These are phyloP conservation scores for Microcera coccophila DNA, from an alignment of 2,329 filamentous ascomycete genomes.

Conservation along the genomic window DNA sequence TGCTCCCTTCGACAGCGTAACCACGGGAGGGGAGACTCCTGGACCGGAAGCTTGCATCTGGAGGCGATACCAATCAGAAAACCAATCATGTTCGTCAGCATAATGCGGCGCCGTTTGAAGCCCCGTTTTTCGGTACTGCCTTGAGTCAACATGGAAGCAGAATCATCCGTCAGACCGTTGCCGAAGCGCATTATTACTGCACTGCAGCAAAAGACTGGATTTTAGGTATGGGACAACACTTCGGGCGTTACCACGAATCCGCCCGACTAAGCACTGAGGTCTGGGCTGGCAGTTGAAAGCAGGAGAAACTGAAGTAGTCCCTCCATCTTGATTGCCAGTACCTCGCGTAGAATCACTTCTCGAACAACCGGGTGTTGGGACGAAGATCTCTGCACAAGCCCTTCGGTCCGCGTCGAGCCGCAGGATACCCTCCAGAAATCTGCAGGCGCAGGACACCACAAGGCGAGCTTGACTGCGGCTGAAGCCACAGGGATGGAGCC, in stretches of 20 bases:
- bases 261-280: slow-evolving; percentile 14
- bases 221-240: slow-evolving; percentile 19
- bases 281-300: slow-evolving; percentile 12
- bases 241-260: slow-evolving; percentile 17
- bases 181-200: slow-evolving; percentile 19
- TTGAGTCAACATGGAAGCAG: slow-evolving; percentile 21
- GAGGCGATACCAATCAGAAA: slow-evolving; percentile 24
- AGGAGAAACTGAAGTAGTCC: slow-evolving; percentile 16
- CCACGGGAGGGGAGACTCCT: slow-evolving; percentile 24
- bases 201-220: slow-evolving; percentile 15
- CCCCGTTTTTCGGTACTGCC: slow-evolving; percentile 13
- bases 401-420: slow-evolving; percentile 3
- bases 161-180: slow-evolving; percentile 4
- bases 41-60: slow-evolving; percentile 29
- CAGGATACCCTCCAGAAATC: slow-evolving; percentile 23
- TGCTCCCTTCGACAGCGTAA: slow-evolving; percentile 22
- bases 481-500: slow-evolving; percentile 8
- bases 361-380: slow-evolving; percentile 7
- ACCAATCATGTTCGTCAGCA: slow-evolving; percentile 16
- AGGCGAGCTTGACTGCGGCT: slow-evolving; percentile 15
- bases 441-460: slow-evolving; percentile 15
- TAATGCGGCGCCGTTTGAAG: slow-evolving; percentile 18
- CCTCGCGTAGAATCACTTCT: slow-evolving; percentile 13
- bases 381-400: slow-evolving; percentile 1
- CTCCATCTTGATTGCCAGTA: slow-evolving; percentile 24